Evolutionary conservation across 2,329 filamentous ascomycete species (phyloP), one percentile per base, ranked within the genome.

Genomic region (Trichoderma sp.): DNA sequence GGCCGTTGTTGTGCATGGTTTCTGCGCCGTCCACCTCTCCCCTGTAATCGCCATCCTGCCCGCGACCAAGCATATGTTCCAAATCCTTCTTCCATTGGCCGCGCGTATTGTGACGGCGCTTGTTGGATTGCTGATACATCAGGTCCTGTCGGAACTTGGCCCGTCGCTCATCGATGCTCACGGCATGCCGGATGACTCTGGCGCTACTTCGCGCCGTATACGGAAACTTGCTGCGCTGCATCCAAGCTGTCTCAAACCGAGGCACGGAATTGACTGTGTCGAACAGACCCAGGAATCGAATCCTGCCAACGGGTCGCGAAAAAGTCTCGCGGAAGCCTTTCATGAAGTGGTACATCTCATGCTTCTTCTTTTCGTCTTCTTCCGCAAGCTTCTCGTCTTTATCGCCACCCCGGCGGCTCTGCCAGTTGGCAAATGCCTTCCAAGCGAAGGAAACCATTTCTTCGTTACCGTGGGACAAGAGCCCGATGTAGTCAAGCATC

Each of bases 361-460:
- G 81, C 71, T 78, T 71, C 79, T 70, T 78, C 4, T 70, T 35
- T 35, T 73, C 68, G 5, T 69, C 57, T 7, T 37, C 73, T 32
- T 78, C 76, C 1, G 78, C 80, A 22, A 80, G 78, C 0, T 79
- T 78, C 32, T 80, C 83, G 54, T 84, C 81, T 2, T 81, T 78
- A 8, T 78, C 75, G 35, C 78, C 79, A 10, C 77, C 78, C 82
- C 82, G 80, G 82, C 89, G 85, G 52, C 84, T 84, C 74, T 92
- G 89, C 89, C 90, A 93, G 74, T 89, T 87, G 8, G 89, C 86
- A 73, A 93, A 93, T 0, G 90, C 89, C 76, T 91, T 93, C 92
- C 92, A 95, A 0, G 91, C 92, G 75, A 96, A 96, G 4, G 86
- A 84, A 61, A 92, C 88, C 88, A 95, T 90, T 72, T 95, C 92